Conservation (phyloP, 805 yeast species). For the Lipomyces orientalis region DNA sequence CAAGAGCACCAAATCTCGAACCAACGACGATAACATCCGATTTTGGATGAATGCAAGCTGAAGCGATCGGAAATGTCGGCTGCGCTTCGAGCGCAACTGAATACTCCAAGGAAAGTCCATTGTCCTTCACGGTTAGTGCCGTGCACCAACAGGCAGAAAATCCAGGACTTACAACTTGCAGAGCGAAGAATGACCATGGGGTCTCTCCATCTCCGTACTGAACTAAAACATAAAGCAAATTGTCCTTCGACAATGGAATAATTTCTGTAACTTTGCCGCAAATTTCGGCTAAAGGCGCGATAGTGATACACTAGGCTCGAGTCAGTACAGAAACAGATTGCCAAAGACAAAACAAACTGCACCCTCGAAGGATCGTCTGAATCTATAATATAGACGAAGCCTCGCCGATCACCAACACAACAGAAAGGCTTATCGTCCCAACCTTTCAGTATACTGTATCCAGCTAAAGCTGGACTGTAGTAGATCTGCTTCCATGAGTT, state of each 20-base stretch:
- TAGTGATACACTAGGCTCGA: slow-evolving; percentile 13
- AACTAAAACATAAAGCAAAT: slow-evolving; percentile 47
- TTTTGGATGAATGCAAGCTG: slow-evolving; percentile 53
- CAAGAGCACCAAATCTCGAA: slow-evolving; percentile 71
- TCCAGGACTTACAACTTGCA: slow-evolving; percentile 26
- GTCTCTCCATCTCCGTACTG: slow-evolving; percentile 75
- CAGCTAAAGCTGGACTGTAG: slow-evolving; percentile 44
- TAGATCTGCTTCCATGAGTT: slow-evolving; percentile 44
- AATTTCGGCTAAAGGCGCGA: slow-evolving; percentile 17
- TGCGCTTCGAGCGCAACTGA: slow-evolving; percentile 43
- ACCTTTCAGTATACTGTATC: slow-evolving; percentile 54
- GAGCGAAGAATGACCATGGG: slow-evolving; percentile 54
- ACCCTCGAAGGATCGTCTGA: background rate
- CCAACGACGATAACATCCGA: slow-evolving; percentile 61
- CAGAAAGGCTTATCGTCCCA: slow-evolving; percentile 31
- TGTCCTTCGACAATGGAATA: slow-evolving; percentile 28
- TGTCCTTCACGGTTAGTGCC: background rate
- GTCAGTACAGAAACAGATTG: background rate
- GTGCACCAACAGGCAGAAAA: slow-evolving; percentile 36
- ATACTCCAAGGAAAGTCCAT: slow-evolving; percentile 4
- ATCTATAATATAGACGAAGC: slow-evolving; percentile 41
- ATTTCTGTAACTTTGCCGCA: slow-evolving; percentile 30
- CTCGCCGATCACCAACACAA: slow-evolving; percentile 44
- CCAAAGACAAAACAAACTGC: background rate
- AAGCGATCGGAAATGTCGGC: slow-evolving; percentile 62